Evolutionary conservation across 2,329 filamentous ascomycete genomes (phyloP).

Genomic region (Nothophaeocryptopus gaeumannii): DNA sequence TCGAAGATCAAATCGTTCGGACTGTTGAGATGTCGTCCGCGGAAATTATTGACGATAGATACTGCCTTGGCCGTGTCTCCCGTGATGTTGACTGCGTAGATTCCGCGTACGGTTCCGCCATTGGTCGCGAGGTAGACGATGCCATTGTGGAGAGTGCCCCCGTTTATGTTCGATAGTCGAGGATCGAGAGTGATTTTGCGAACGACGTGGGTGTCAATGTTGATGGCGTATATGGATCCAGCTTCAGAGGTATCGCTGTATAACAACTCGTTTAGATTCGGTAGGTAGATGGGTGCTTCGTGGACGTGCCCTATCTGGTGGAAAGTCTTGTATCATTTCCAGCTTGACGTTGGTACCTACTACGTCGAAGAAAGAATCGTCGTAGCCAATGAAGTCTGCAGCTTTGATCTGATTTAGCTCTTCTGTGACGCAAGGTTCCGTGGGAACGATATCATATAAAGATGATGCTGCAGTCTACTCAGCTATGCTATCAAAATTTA

Average conservation of each 20-base stretch:
- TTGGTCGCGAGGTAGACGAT: slow-evolving; percentile 27
- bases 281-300: slow-evolving; percentile 29
- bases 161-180: slow-evolving; percentile 26
- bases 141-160: slow-evolving; percentile 24
- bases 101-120: slow-evolving; percentile 23
- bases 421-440: slow-evolving; percentile 13
- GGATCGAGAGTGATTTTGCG: slow-evolving; percentile 23
- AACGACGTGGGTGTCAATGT: slow-evolving; percentile 22
- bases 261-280: slow-evolving; percentile 27
- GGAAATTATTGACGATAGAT: slow-evolving; percentile 56
- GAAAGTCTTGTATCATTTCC: slow-evolving; percentile 25
- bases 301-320: slow-evolving; percentile 22
- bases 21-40: slow-evolving; percentile 60
- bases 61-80: slow-evolving; percentile 15
- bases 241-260: slow-evolving; percentile 27
- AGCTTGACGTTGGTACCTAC: slow-evolving; percentile 27
- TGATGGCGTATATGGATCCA: slow-evolving; percentile 25
- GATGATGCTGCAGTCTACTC: slow-evolving; percentile 13
- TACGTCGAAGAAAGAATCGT: slow-evolving; percentile 27
- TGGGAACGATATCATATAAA: slow-evolving; percentile 20
- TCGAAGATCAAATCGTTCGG: slow-evolving; percentile 57
- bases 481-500: not conserved
- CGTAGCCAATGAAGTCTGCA: slow-evolving; percentile 28
- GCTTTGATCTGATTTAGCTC: slow-evolving; percentile 17
- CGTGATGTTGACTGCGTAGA: slow-evolving; percentile 20